Evolutionary conservation across 306 rosid genomes (phyloP), one percentile per base, ranked within the genome.

Genomic region (Adenanthera pavonina): DNA sequence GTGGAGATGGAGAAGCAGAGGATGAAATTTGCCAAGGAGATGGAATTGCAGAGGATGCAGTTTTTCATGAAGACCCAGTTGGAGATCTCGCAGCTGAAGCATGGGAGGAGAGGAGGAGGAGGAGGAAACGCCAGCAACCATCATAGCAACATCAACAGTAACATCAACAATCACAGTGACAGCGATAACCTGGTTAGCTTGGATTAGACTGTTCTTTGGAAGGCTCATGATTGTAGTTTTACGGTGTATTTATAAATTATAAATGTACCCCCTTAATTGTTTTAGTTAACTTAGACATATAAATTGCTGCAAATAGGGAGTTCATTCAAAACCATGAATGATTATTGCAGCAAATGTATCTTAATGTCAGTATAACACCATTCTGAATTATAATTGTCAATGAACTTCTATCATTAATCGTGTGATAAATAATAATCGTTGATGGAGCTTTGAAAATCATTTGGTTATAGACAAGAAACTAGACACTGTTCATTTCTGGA

Each of bases 1-100:
- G 92, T 91, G 86, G 99, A 93, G 88, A 93, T 96, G 98, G 99
- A 96, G 90, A 96, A 93, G 89, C 99, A 96, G 90, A 86, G 99
- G 79, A 96, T 96, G 99, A 92, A 96, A 81, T 52, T 79, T 65
- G 86, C 97, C 0, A 93, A 90, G 89, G 99, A 96, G 62, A 77
- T 94, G 86, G 99, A 96, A 80, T 34, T 96, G 92, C 99, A 96
- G 85, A 92, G 99, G 75, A 94, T 94, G 97, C 97, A 94, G 79
- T 96, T 93, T 75, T 96, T 96, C 77, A 91, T 96, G 97, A 91
- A 93, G 85, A 93, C 97, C 0, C 99, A 96, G 84, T 16, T 94
- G 85, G 98, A 96, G 87, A 90, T 96, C 78, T 93, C 99, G 11
- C 97, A 93, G 88, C 88, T 93, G 48, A 93, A 90, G 81, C 92